Conservation (phyloP, 805 yeast genomes). For the Starmerella sirachaensis region DNA sequence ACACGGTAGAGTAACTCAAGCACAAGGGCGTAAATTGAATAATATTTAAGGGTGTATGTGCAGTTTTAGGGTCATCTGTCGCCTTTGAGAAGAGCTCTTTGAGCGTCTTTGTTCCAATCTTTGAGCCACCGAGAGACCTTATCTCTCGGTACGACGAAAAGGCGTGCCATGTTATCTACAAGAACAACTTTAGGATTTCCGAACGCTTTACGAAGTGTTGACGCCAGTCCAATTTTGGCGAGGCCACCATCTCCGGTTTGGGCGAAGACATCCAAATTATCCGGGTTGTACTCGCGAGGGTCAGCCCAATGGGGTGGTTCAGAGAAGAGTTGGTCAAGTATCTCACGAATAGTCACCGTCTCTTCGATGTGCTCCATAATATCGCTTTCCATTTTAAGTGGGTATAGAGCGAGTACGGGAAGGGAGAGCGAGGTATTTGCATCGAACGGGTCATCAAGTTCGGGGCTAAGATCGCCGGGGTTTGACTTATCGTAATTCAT, state of each 20-base stretch:
- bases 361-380: slow-evolving; percentile 67
- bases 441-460: slow-evolving; percentile 25
- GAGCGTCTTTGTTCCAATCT: slow-evolving; percentile 26
- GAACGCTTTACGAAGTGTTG: slow-evolving; percentile 51
- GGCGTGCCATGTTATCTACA: slow-evolving; percentile 57
- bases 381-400: slow-evolving; percentile 75
- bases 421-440: slow-evolving; percentile 62
- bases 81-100: slow-evolving; percentile 10
- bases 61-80: not conserved
- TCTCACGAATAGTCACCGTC: slow-evolving; percentile 49
- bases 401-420: slow-evolving; percentile 72
- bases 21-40: no score
- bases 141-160: slow-evolving; percentile 68
- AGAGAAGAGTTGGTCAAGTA: slow-evolving; percentile 47
- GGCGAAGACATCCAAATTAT: slow-evolving; percentile 59
- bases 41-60: not conserved
- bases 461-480: slow-evolving; percentile 32
- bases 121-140: slow-evolving; percentile 53
- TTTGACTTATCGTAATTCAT: slow-evolving; percentile 26
- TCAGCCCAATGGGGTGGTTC: slow-evolving; percentile 62
- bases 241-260: slow-evolving; percentile 78
- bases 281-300: slow-evolving; percentile 40
- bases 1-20: no score
- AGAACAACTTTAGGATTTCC: slow-evolving; percentile 62
- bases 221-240: slow-evolving; percentile 71